phyloP scores from a whole-genome alignment of 2,329 filamentous ascomycete genomes.

The Seiridium cupressi region DNA sequence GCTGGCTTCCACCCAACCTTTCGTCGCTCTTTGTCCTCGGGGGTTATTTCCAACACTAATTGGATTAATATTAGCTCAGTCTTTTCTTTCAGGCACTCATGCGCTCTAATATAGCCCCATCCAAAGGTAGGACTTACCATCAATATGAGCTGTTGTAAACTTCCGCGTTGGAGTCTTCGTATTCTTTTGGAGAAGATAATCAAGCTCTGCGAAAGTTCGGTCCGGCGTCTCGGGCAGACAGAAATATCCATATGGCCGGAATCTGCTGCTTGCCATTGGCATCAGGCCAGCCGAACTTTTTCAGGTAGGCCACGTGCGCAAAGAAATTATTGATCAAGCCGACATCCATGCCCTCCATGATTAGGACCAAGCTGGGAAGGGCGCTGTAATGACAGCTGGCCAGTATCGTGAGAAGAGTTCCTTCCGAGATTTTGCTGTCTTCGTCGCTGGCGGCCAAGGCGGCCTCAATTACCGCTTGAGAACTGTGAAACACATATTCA shows the following conservation, averaged over 20 bases:
- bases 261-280: constrained; percentile 37
- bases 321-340: constrained; percentile 38
- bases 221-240: constrained; percentile 44
- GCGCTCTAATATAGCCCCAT: no score
- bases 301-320: constrained; percentile 26
- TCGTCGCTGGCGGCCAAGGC: constrained; percentile 27
- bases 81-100: background rate
- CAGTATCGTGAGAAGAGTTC: constrained; percentile 29
- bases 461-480: constrained; percentile 29
- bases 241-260: constrained; percentile 39
- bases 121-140: constrained; percentile 21
- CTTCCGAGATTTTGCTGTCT: constrained; percentile 25
- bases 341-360: constrained; percentile 35
- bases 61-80: background rate
- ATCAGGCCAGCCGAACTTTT: constrained; percentile 31
- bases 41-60: background rate
- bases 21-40: background rate
- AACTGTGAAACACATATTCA: constrained; percentile 19
- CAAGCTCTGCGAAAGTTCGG: constrained; percentile 45
- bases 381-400: constrained; percentile 27
- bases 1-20: background rate
- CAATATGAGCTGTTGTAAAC: constrained; percentile 26
- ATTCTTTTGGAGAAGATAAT: constrained; percentile 40
- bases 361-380: constrained; percentile 27
- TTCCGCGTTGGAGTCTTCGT: constrained; percentile 28